A percentile compares a stretch with the other conserved stretches of the same genome.
phyloP scores from a whole-genome alignment of 2,329 filamentous ascomycete species.

The Fusarium sp. region DNA sequence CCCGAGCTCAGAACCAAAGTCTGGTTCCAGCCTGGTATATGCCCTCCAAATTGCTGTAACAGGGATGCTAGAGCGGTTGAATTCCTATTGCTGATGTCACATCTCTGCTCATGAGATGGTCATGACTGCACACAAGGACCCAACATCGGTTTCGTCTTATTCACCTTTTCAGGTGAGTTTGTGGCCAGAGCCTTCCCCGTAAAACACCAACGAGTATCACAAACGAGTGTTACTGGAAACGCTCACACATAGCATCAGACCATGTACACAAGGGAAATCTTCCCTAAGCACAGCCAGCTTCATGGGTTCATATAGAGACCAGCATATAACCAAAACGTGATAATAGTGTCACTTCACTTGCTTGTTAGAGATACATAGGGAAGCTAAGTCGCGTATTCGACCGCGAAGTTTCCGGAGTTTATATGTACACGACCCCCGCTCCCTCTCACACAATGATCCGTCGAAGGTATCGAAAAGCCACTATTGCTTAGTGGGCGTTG shows the following conservation, averaged over 20 bases:
- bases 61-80: background rate
- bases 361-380: conserved; percentile 50
- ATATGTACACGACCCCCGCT: conserved; percentile 57
- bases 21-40: background rate
- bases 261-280: background rate
- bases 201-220: background rate
- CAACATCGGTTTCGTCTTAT: background rate
- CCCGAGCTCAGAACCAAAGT: background rate
- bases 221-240: background rate
- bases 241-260: background rate
- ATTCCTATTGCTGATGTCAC: background rate
- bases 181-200: background rate
- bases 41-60: background rate
- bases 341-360: conserved; percentile 46
- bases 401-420: conserved; percentile 50
- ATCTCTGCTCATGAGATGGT: background rate
- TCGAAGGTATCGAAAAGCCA: conserved; percentile 32
- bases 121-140: background rate
- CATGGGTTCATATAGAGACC: background rate
- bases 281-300: background rate
- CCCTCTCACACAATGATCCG: conserved; percentile 42
- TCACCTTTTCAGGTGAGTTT: background rate
- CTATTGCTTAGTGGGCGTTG: conserved; percentile 85
- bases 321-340: conserved; percentile 11
- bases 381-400: conserved; percentile 52